Evolutionary conservation across 139 green algal species (phyloP).

Genomic region (Coelastrella sp.): DNA sequence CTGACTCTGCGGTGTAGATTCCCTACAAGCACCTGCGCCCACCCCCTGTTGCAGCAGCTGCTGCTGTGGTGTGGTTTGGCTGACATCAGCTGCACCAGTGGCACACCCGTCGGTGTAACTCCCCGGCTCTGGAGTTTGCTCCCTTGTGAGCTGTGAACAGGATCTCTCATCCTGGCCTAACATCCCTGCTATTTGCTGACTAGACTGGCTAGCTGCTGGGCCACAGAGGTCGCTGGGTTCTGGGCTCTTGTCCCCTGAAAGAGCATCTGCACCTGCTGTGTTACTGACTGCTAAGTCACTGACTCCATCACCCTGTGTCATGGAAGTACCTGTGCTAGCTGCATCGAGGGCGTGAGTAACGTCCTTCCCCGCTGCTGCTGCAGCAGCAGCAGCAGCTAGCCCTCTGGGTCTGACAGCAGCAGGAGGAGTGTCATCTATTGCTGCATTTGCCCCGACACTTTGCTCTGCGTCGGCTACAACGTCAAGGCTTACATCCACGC

Average conservation of each 20-base stretch:
- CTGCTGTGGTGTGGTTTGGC: background rate
- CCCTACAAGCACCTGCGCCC: background rate
- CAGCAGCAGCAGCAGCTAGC: no score
- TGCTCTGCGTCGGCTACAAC: background rate
- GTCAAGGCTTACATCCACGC: background rate
- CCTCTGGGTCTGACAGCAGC: no score
- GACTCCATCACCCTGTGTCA: background rate
- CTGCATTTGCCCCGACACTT: background rate
- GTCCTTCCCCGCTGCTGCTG: background rate
- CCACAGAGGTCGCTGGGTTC: constrained; percentile 4
- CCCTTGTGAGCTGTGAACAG: background rate
- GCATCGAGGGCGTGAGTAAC: background rate
- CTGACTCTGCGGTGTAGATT: constrained; percentile 20
- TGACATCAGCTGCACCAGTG: background rate
- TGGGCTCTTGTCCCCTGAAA: constrained; percentile 16
- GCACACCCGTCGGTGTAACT: background rate
- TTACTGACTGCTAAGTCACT: background rate
- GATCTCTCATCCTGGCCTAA: background rate
- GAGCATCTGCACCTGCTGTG: background rate
- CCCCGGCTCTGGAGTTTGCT: background rate
- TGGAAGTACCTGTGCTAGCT: background rate
- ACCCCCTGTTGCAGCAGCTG: background rate
- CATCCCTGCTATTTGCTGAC: constrained; percentile 31
- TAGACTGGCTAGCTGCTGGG: constrained; percentile 40
- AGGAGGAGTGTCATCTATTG: no score